A percentile compares a stretch with the other conserved stretches of the same genome.
phyloP scores from a whole-genome alignment of 2,329 filamentous ascomycete species.

The Cladosporium sp. region DNA sequence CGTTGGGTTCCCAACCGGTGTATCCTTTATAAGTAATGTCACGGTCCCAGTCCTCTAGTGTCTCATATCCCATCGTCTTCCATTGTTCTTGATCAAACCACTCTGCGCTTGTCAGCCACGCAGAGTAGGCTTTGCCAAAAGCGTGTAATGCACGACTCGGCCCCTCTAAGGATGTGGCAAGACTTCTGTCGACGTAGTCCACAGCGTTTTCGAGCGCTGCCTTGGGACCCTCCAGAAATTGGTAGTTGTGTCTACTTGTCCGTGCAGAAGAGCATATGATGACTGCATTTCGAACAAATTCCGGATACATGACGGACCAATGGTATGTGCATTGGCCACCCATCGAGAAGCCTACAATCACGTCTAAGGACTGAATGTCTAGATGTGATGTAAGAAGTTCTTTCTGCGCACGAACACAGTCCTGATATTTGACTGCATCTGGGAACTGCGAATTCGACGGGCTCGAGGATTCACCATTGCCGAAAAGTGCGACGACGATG shows the following conservation, averaged over 20 bases:
- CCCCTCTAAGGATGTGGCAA: slow-evolving; percentile 32
- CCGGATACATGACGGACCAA: slow-evolving; percentile 47
- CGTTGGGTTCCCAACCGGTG: slow-evolving; percentile 29
- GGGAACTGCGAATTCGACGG: slow-evolving; percentile 3
- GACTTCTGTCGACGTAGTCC: slow-evolving; percentile 38
- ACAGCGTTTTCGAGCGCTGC: slow-evolving; percentile 42
- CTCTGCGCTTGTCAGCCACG: slow-evolving; percentile 38
- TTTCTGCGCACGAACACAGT: slow-evolving; percentile 11
- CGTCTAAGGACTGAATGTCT: slow-evolving; percentile 23
- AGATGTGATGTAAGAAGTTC: slow-evolving; percentile 26
- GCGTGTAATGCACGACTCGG: slow-evolving; percentile 35
- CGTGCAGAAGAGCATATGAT: slow-evolving; percentile 50
- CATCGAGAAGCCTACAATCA: slow-evolving; percentile 55
- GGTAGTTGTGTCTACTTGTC: slow-evolving; percentile 51
- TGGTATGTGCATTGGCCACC: slow-evolving; percentile 53
- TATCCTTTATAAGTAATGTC: slow-evolving; percentile 1
- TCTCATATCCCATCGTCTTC: slow-evolving; percentile 26
- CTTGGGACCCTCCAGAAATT: slow-evolving; percentile 53
- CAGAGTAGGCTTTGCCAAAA: slow-evolving; percentile 36
- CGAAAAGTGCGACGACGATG: slow-evolving; percentile 10
- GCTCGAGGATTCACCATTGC: not conserved
- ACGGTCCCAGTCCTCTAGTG: slow-evolving; percentile 30
- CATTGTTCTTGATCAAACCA: slow-evolving; percentile 34
- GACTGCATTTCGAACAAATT: slow-evolving; percentile 45
- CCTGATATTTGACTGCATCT: not conserved